phyloP scores from a whole-genome alignment of 306 rosid species.

The Rosa rugosa region DNA sequence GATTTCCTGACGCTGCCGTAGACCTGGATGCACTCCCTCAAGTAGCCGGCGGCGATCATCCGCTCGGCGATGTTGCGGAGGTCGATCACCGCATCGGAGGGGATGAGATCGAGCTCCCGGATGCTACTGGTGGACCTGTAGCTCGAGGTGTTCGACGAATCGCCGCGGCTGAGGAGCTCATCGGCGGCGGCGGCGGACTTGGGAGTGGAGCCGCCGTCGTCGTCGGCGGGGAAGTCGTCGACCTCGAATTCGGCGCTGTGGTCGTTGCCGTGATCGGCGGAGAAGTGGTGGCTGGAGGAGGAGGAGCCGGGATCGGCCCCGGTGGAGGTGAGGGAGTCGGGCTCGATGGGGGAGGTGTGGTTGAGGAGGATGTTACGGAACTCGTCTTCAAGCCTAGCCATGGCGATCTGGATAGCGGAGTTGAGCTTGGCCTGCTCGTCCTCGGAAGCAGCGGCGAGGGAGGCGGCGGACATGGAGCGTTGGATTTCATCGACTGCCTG shows the following conservation, averaged over 20 bases:
- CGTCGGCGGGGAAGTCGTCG: conserved; percentile 13
- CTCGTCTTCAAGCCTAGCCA: conserved; percentile 97
- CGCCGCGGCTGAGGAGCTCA: conserved; percentile 44
- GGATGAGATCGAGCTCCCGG: conserved; percentile 94
- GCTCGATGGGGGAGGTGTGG: conserved; percentile 68
- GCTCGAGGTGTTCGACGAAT: conserved; percentile 32
- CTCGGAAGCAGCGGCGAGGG: conserved; percentile 37
- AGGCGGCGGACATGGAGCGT: conserved; percentile 58
- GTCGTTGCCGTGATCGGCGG: not conserved
- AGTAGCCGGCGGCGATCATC: conserved; percentile 80
- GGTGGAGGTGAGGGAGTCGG: conserved; percentile 37
- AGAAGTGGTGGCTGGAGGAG: conserved; percentile 19
- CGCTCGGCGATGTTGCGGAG: conserved; percentile 86
- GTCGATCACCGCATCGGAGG: conserved; percentile 65
- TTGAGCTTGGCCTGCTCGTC: conserved; percentile 55
- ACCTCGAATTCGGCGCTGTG: conserved; percentile 1
- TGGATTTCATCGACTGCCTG: conserved; percentile 94
- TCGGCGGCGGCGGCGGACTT: conserved; percentile 4
- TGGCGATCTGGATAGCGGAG: conserved; percentile 92
- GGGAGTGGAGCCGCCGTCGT: conserved; percentile 1
- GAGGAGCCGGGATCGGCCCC: conserved; percentile 42
- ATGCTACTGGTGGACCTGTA: conserved; percentile 77
- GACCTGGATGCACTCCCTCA: conserved; percentile 90
- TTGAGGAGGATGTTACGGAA: conserved; percentile 78
- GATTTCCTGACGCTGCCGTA: conserved; percentile 88